Evolutionary conservation across 2,329 filamentous ascomycete genomes (phyloP), one percentile per base, ranked within the genome.

Genomic region (Xylariaceae sp.): DNA sequence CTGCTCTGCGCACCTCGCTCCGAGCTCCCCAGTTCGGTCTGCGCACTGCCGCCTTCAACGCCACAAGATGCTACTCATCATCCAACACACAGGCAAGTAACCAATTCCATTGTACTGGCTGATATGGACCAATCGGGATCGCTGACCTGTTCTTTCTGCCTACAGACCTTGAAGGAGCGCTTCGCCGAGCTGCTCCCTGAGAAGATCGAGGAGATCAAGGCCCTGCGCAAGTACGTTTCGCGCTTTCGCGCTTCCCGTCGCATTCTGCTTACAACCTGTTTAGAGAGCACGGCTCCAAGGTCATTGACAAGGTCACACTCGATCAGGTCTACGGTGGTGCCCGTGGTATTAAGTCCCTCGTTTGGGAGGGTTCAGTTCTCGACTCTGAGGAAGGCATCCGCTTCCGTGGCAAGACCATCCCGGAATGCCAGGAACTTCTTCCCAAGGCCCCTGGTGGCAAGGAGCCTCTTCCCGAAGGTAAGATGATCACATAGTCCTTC

Each of bases 241-340:
- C 48, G 32, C 47, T 46, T 38, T 29, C 37, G 42, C 48, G 38
- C 47, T 29, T 39, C 36, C 41, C 33, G n/a, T 38, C 33, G 37
- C 33, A 43, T 37, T 15, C 51, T 42, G 48, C 63, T 63, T 46
- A 61, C 55, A 39, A 19, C 37, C 34, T 44, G 22, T 41, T 47
- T 57, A 95, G 89, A 75, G 91, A 95, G 66, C 82, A 94, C 69
- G 93, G 93, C 68, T 87, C 78, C 78, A 97, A 91, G 77, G 88
- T 97, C 62, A 67, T 98, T 58, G 91, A 93, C 69, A 89, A 97
- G 81, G 89, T 98, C 67, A 98, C 93, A 49, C 87, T 98, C 55
- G 93, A 97, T 79, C 93, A 98, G 77, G 93, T 95, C 66, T 98
- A 97, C 70, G 93, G 93, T 68, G 93, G 93, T 83, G 93, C 93